Percentiles rank a stretch among this genome's conserved stretches.
Evolutionary conservation across 768 basidiomycete species (phyloP).

Genomic region (Tricholoma furcatifolium): DNA sequence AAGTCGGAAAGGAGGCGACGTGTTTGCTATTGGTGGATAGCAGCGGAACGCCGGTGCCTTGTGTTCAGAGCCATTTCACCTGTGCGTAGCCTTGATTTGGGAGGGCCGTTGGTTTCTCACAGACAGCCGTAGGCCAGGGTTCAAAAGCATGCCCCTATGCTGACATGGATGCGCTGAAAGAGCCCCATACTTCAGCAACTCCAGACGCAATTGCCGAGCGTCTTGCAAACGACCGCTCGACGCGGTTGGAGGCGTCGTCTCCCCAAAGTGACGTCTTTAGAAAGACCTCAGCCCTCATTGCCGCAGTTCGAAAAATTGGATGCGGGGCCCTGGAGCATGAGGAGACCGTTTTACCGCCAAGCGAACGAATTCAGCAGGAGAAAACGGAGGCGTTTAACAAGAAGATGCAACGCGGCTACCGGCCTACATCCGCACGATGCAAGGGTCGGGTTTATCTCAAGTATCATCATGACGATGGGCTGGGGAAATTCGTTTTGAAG

Average conservation of each 20-base stretch:
- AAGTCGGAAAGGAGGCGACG: slow-evolving; percentile 2
- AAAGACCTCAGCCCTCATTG: neutral
- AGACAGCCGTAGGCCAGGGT: slow-evolving; percentile 14
- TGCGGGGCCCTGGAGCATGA: neutral
- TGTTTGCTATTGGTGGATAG: slow-evolving; percentile 7
- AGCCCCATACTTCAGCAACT: slow-evolving; percentile 10
- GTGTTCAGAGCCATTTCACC: slow-evolving; percentile 14
- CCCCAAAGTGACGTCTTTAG: neutral
- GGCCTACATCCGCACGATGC: slow-evolving; percentile 16
- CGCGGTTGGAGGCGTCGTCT: neutral
- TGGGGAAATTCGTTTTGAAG: neutral
- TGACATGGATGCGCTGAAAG: slow-evolving; percentile 3
- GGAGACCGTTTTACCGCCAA: neutral
- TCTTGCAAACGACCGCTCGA: neutral
- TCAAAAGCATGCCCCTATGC: slow-evolving; percentile 16
- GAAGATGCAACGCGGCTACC: neutral
- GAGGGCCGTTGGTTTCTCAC: neutral
- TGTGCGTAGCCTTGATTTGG: slow-evolving; percentile 12
- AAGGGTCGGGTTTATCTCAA: neutral
- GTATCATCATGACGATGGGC: neutral
- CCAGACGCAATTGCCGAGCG: neutral
- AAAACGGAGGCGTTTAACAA: neutral
- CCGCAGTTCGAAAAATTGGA: neutral
- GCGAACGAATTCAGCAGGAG: neutral
- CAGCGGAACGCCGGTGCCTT: slow-evolving; percentile 9